phyloP scores from a whole-genome alignment of 805 yeast species.

The Teunomyces kruisii region DNA sequence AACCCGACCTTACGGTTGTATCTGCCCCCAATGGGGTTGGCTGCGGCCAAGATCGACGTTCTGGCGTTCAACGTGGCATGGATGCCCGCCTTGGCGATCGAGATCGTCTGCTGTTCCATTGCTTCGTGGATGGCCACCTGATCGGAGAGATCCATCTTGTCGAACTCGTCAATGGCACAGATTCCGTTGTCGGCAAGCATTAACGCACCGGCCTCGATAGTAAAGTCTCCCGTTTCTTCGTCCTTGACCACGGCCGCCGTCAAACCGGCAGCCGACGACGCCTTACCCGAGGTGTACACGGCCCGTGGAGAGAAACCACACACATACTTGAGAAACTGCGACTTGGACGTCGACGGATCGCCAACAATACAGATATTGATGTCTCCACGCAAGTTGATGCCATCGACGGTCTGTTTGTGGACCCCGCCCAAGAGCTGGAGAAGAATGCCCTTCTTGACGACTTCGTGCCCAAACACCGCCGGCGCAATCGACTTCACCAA shows the following conservation, averaged over 20 bases:
- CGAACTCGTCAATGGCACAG: conserved; percentile 98
- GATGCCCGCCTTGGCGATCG: conserved; percentile 98
- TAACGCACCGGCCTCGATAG: conserved; percentile 97
- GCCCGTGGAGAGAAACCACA: conserved; percentile 90
- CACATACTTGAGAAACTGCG: conserved; percentile 92
- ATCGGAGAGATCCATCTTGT: conserved; percentile 92
- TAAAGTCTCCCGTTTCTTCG: conserved; percentile 95
- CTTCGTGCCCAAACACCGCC: conserved; percentile 94
- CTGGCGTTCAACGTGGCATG: conserved; percentile 97
- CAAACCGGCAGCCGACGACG: conserved; percentile 97
- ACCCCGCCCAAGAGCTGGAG: conserved; percentile 93
- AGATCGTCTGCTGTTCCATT: conserved; percentile 98
- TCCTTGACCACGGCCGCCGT: conserved; percentile 98
- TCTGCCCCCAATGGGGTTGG: conserved; percentile 96
- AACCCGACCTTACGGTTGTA: conserved; percentile 85
- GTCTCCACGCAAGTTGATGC: conserved; percentile 93
- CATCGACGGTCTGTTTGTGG: conserved; percentile 90
- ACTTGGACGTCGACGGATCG: conserved; percentile 96
- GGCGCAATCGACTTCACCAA: conserved; percentile 91
- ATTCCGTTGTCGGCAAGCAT: conserved; percentile 98
- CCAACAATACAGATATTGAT: conserved; percentile 96
- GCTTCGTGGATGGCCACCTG: conserved; percentile 99
- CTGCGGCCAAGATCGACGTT: conserved; percentile 97
- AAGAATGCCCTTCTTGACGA: conserved; percentile 86
- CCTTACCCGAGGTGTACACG: conserved; percentile 96